These are phyloP conservation scores for Geotrichum cucujoidarum DNA, from an alignment of 1,139 yeast species.

Conservation along the genomic window DNA sequence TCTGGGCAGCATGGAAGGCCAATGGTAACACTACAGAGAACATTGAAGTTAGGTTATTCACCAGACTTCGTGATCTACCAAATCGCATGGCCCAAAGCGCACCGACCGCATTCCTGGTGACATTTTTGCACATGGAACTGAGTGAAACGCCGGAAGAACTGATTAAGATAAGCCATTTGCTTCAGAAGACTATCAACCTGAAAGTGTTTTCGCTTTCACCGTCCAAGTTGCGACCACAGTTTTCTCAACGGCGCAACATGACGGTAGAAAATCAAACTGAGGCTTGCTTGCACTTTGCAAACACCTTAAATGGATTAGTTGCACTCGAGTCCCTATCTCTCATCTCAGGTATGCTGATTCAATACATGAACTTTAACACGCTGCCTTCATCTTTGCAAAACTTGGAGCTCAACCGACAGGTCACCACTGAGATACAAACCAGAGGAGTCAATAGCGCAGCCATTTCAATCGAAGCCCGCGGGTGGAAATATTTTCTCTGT, in stretches of 20 bases:
- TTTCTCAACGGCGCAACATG: background rate
- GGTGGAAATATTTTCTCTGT: background rate
- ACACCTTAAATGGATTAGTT: background rate
- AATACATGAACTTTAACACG: constrained; percentile 1
- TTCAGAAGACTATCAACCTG: background rate
- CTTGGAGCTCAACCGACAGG: constrained; percentile 6
- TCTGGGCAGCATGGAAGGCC: background rate
- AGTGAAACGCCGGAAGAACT: constrained; percentile 4
- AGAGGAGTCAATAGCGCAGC: background rate
- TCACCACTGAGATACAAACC: background rate
- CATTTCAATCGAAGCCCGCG: background rate
- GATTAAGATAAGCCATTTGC: background rate
- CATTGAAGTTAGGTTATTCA: constrained; percentile 1
- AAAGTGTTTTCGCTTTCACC: constrained; percentile 2
- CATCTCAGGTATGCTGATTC: constrained; percentile 6
- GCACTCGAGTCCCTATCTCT: constrained; percentile 2
- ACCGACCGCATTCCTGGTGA: background rate
- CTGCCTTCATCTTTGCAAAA: constrained; percentile 1
- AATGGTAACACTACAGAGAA: background rate
- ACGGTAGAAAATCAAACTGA: background rate
- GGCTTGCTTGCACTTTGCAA: background rate
- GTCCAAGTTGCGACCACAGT: constrained; percentile 3
- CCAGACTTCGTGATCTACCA: background rate
- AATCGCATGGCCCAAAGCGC: background rate
- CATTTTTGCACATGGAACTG: constrained; percentile 2